Evolutionary conservation across 2,329 filamentous ascomycete genomes (phyloP).

Genomic region (Fusarium begoniae): DNA sequence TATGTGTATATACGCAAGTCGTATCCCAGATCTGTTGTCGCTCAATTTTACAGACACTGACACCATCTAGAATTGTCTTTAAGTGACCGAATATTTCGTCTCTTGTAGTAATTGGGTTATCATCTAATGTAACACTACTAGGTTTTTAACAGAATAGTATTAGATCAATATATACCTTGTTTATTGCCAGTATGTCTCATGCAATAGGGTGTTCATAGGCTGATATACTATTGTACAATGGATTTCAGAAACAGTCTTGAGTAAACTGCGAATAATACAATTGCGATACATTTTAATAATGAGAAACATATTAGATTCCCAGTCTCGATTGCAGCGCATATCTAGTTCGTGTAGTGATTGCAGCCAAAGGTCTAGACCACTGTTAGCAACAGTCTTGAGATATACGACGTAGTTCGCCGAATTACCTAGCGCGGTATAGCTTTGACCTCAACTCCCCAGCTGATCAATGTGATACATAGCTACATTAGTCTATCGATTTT

Average conservation of each 20-base stretch:
- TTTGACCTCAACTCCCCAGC: background rate
- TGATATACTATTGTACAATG: background rate
- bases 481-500: background rate
- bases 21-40: background rate
- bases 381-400: background rate
- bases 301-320: too few relatives aligned
- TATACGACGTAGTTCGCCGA: background rate
- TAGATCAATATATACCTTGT: accelerated
- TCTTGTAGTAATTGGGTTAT: background rate
- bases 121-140: accelerated
- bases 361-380: background rate
- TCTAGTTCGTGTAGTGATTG: too few relatives aligned
- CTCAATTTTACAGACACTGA: background rate
- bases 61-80: too few relatives aligned
- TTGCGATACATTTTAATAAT: background rate
- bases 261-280: too few relatives aligned
- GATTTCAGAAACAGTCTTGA: too few relatives aligned
- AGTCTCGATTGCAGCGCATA: background rate
- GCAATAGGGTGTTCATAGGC: too few relatives aligned
- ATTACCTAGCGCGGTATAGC: background rate
- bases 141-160: too few relatives aligned
- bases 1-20: too few relatives aligned
- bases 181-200: background rate
- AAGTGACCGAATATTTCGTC: too few relatives aligned
- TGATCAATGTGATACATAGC: background rate